A percentile compares a stretch with the other conserved stretches of the same genome.
Evolutionary conservation across 148 eudicot genomes (phyloP).

Genomic region (Vaccinium corymbosum): DNA sequence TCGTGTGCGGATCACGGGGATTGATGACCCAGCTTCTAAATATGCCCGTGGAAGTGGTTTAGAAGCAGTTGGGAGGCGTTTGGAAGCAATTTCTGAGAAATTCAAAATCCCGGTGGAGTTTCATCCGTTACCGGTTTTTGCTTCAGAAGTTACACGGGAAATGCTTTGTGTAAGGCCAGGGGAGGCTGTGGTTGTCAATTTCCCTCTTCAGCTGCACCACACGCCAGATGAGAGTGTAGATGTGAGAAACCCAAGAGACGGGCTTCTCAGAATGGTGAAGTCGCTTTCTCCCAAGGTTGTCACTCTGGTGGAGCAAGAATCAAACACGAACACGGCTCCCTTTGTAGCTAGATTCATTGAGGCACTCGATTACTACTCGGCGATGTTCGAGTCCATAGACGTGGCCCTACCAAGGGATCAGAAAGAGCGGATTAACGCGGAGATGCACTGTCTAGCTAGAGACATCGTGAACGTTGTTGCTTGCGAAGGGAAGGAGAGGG

Average conservation of each 20-base stretch:
- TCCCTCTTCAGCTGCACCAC: conserved; percentile 87
- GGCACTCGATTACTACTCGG: conserved; percentile 67
- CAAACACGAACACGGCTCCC: conserved; percentile 85
- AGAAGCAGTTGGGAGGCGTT: conserved; percentile 47
- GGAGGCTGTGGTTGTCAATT: conserved; percentile 84
- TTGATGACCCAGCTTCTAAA: conserved; percentile 69
- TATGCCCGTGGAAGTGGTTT: conserved; percentile 82
- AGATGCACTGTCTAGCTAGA: conserved; percentile 84
- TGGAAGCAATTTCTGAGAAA: conserved; percentile 56
- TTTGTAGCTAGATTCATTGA: conserved; percentile 67
- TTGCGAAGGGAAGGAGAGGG: conserved; percentile 82
- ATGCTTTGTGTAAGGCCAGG: conserved; percentile 73
- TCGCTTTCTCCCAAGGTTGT: conserved; percentile 71
- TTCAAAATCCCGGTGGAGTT: conserved; percentile 68
- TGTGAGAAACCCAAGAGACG: conserved; percentile 76
- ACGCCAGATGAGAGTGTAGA: conserved; percentile 93
- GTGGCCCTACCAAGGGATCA: conserved; percentile 54
- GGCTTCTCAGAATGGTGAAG: conserved; percentile 65
- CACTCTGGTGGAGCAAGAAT: conserved; percentile 89
- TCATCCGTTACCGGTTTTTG: conserved; percentile 59
- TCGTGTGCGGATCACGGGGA: conserved; percentile 74
- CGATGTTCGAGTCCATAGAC: conserved; percentile 94
- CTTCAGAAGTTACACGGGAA: conserved; percentile 51
- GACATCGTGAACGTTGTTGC: conserved; percentile 86
- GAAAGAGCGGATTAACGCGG: conserved; percentile 70